Evolutionary conservation across 2,329 filamentous ascomycete species (phyloP).

Genomic region (Hypoxylon rubiginosum): DNA sequence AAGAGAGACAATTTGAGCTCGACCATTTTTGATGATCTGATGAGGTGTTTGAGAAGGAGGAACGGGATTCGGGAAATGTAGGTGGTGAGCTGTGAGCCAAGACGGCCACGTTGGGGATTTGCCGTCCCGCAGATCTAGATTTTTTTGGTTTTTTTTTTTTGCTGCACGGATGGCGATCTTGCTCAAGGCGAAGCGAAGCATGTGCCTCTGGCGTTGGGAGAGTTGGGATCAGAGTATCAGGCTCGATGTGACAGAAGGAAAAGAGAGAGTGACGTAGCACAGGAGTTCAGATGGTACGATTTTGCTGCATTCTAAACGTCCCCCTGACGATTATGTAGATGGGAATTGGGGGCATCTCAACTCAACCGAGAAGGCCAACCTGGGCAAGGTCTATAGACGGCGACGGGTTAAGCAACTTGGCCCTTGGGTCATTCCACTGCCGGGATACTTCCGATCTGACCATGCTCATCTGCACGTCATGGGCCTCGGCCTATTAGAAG

Average conservation of each 20-base stretch:
- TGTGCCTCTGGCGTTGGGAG: slow-evolving; percentile 14
- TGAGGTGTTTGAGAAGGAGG: neutral
- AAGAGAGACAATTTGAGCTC: neutral
- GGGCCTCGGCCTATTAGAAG: slow-evolving; percentile 32
- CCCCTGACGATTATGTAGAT: slow-evolving; percentile 11
- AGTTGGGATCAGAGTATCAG: slow-evolving; percentile 32
- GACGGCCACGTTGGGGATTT: slow-evolving; percentile 26
- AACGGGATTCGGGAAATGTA: slow-evolving; percentile 9
- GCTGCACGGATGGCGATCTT: slow-evolving; percentile 28
- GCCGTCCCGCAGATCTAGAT: slow-evolving; percentile 29
- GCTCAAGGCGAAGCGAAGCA: slow-evolving; percentile 16
- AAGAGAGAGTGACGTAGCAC: slow-evolving; percentile 32
- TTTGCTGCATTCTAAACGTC: slow-evolving; percentile 30
- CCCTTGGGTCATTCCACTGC: slow-evolving; percentile 33
- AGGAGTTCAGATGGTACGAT: slow-evolving; percentile 36
- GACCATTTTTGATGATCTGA: slow-evolving; percentile 5
- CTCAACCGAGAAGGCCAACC: slow-evolving; percentile 6
- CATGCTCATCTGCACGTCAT: slow-evolving; percentile 41
- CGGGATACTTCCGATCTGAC: slow-evolving; percentile 42
- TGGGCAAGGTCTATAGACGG: slow-evolving; percentile 17
- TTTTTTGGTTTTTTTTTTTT: too few species aligned
- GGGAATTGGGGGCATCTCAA: slow-evolving; percentile 29
- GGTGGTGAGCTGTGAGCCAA: slow-evolving; percentile 15
- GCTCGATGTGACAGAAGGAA: slow-evolving; percentile 30
- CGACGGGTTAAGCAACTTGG: slow-evolving; percentile 29